Percentiles rank a stretch among this genome's conserved stretches.
phyloP scores from a whole-genome alignment of 352 stramenopile genomes.

The Aphanomyces invadans region DNA sequence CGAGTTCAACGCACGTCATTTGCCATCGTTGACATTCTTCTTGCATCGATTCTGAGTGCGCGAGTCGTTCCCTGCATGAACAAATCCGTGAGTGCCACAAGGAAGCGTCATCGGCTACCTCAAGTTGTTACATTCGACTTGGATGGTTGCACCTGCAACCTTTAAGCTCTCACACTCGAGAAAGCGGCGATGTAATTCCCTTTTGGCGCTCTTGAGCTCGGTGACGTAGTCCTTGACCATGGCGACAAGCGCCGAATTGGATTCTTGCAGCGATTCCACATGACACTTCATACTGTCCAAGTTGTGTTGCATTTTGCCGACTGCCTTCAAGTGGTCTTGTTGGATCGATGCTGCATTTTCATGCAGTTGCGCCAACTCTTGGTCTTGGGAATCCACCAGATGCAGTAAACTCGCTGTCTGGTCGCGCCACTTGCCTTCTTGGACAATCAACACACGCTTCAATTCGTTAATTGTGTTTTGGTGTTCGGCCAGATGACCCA shows the following conservation, averaged over 20 bases:
- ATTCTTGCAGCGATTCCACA: not conserved
- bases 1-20: not conserved
- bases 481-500: not conserved
- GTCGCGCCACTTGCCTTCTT: constrained; percentile 4
- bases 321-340: not conserved
- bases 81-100: too few species aligned
- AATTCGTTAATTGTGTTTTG: constrained; percentile 1
- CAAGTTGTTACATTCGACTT: not conserved
- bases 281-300: not conserved
- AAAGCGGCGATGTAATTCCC: not conserved
- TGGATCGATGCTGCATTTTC: not conserved
- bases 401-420: not conserved
- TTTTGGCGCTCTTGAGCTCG: not conserved
- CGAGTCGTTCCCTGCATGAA: not conserved
- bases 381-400: not conserved
- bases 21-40: not conserved
- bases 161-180: not conserved
- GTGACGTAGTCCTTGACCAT: not conserved
- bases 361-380: not conserved
- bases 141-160: not conserved
- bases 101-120: too few species aligned
- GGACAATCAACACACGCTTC: not conserved
- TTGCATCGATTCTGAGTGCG: not conserved
- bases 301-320: not conserved
- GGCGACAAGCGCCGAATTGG: not conserved